Evolutionary conservation across 2,329 filamentous ascomycete species (phyloP), one percentile per base, ranked within the genome.

Genomic region (Pezicula neosporulosa): DNA sequence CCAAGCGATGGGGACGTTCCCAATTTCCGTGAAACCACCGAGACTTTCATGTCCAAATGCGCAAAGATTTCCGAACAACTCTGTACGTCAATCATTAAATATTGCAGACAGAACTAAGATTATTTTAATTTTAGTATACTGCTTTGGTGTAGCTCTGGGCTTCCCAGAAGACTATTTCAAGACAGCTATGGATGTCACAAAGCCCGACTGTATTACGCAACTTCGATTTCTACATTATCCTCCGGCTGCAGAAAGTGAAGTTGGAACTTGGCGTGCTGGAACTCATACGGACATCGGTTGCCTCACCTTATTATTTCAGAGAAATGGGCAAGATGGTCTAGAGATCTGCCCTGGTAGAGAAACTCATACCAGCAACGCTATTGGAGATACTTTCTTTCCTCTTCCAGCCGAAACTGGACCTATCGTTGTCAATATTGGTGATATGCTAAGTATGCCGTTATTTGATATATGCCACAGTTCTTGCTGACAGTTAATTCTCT

Each of bases 171-270:
- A 43, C 13, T 43, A 43, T 21, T 43, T 43, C n/a, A 7, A 19
- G 21, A 43, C 13, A 13, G 39, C 71, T 2, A 78, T 82, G 49
- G 72, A 79, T 54, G 64, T 76, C 3, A 62, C 61, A 3, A 65
- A 72, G 3, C 65, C 72, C 1, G 72, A 78, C 35, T 74, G 71
- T 4, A 77, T 80, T 59, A 77, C 75, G 2, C 76, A 77, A 3
- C 70, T 76, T 48, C 68, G 77, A 16, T 62, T 81, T 30, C 66
- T 85, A 19, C 80, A 83, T 60, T 85, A 84, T 63, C 77, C 77
- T 52, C 24, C 24, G 5, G 70, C 70, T 65, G 30, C 64, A 66
- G 9, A 66, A 71, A 21, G 70, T 70, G 3, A 80, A 76, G 58
- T 76, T 16, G 39, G 39, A 19, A 43, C 39, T 21, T 43, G 80